Evolutionary conservation across 148 eudicot genomes (phyloP), one percentile per base, ranked within the genome.

Genomic region (Cornus kousa): DNA sequence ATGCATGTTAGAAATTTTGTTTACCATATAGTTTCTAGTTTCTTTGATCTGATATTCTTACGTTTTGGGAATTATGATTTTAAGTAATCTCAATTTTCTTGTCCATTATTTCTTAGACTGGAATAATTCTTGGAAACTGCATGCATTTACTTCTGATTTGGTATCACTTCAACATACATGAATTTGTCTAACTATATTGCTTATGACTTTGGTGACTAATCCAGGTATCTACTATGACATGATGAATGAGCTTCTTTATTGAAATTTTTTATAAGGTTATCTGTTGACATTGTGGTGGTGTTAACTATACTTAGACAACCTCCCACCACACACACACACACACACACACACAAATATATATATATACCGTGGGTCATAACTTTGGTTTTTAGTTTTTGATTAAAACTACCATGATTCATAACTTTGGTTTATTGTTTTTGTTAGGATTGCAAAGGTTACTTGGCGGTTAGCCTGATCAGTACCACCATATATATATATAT

Each of bases 101-200:
- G n/a, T 48, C 20, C 50, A 62, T 69, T 33, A 16, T 59, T 67
- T 78, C 37, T 50, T 14, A 22, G 32, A 57, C 28, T 70, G 40
- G 24, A 22, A 22, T 72, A 72, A 46, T 43, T 22, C 17, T 23
- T 72, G 74, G 62, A 71, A 48, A 77, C 35, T 69, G 43, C 68
- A n/a, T 53, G 50, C 43, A 22, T 62, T 20, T 23, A 24, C 9
- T 19, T 55, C 64, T 40, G 28, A 70, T 33, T 71, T 28, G 32
- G 2, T 22, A 78, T 73, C 39, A n/a, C 11, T 48, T 72, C 16
- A 14, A 28, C 9, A 8, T 16, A 50, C 65, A 28, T 50, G 74
- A 11, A 73, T 16, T 73, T 53, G 22, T 50, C 31, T 53, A 19
- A 31, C 40, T 6, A 3, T 8, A 43, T 24, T 28, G 7, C 23